Percentiles rank a stretch among this genome's conserved stretches.
These are phyloP conservation scores for Venturia asperata DNA, from an alignment of 2,329 filamentous ascomycete species.

Conservation along the genomic window DNA sequence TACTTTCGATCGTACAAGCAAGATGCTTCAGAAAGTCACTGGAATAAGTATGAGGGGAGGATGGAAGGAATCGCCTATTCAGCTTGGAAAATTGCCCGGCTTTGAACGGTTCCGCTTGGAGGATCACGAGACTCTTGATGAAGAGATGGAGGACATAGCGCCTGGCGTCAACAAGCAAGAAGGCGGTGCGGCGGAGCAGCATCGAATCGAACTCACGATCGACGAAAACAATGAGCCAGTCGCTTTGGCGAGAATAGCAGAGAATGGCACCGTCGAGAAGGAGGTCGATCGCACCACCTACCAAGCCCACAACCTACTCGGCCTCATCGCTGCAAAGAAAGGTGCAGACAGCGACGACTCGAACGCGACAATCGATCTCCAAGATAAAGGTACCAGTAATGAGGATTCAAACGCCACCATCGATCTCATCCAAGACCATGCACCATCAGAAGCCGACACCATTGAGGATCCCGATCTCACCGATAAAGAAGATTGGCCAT, in stretches of 20 bases:
- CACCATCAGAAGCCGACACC: not conserved
- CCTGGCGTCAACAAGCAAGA: not conserved
- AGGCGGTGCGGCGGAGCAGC: not conserved
- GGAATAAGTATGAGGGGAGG: not conserved
- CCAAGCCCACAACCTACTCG: not conserved
- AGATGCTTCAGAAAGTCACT: slow-evolving; percentile 1
- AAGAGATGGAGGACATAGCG: not conserved
- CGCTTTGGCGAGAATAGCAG: not conserved
- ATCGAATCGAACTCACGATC: not conserved
- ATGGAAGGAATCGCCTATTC: not conserved
- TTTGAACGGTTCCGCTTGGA: not conserved
- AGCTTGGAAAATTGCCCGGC: not conserved
- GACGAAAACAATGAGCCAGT: not conserved
- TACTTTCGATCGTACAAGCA: not conserved
- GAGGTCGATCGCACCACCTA: not conserved
- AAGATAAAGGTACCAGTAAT: not conserved
- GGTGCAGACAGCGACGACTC: not conserved
- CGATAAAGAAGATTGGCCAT: not conserved
- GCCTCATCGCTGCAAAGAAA: not conserved
- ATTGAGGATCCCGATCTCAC: not conserved
- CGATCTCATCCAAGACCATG: not conserved
- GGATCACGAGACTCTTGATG: not conserved
- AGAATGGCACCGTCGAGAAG: not conserved
- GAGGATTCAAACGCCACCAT: not conserved
- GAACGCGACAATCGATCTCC: not conserved